phyloP scores from a whole-genome alignment of 768 basidiomycete genomes.

The Auriscalpium orientale region DNA sequence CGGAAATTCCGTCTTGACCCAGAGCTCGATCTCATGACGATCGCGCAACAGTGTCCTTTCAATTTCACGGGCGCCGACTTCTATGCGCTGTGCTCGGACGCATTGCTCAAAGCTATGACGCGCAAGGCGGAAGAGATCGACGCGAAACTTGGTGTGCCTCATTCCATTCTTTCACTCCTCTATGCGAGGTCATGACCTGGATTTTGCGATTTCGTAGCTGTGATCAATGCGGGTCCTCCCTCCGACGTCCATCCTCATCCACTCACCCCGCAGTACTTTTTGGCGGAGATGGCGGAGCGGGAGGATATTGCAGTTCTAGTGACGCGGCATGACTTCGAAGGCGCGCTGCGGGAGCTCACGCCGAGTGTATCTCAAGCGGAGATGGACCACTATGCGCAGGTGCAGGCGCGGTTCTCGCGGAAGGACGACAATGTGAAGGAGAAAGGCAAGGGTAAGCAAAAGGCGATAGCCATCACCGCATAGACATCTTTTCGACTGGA shows the following conservation, averaged over 20 bases:
- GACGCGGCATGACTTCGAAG: constrained; percentile 62
- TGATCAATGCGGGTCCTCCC: constrained; percentile 38
- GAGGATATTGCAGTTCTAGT: constrained; percentile 75
- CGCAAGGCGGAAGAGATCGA: constrained; percentile 79
- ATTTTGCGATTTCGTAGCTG: constrained; percentile 9
- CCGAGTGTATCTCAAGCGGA: constrained; percentile 83
- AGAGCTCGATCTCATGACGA: constrained; percentile 45
- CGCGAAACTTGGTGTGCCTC: constrained; percentile 51
- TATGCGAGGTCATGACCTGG: neutral
- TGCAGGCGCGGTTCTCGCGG: constrained; percentile 62
- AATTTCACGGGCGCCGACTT: constrained; percentile 98
- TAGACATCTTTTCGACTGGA: neutral
- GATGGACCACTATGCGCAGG: constrained; percentile 72
- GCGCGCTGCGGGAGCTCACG: constrained; percentile 60
- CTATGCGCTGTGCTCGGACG: constrained; percentile 95
- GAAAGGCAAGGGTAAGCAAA: neutral
- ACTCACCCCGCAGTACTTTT: constrained; percentile 84
- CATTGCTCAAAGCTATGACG: constrained; percentile 92
- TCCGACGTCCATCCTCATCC: constrained; percentile 49
- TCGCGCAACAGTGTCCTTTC: constrained; percentile 78
- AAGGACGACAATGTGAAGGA: constrained; percentile 28
- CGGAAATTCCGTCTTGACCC: constrained; percentile 83
- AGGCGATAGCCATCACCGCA: neutral
- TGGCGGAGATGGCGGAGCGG: constrained; percentile 69
- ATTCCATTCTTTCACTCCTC: neutral